These are phyloP conservation scores for Ascochyta viciae-villosae DNA, from an alignment of 2,329 filamentous ascomycete genomes.

Conservation along the genomic window DNA sequence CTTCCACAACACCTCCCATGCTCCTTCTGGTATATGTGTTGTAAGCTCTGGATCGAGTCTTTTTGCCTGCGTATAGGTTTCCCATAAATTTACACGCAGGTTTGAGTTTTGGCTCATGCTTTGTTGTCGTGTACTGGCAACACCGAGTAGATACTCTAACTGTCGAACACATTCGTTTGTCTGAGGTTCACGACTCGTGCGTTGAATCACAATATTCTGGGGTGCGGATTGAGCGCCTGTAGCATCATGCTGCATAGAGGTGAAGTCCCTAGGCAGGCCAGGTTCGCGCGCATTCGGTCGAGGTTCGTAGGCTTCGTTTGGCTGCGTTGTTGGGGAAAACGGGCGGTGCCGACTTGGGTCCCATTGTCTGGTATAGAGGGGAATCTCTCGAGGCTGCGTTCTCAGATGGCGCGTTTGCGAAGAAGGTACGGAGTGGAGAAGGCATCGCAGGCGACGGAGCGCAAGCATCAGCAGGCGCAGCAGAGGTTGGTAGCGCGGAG, in stretches of 20 bases:
- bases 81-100: constrained; percentile 35
- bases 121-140: constrained; percentile 14
- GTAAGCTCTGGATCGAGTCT: constrained; percentile 23
- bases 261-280: background rate
- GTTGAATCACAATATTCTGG: background rate
- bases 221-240: background rate
- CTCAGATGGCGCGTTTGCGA: constrained; percentile 31
- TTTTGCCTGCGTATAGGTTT: constrained; percentile 38
- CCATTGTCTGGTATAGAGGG: constrained; percentile 35
- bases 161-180: background rate
- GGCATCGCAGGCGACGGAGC: constrained; percentile 29
- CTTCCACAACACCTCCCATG: constrained; percentile 47
- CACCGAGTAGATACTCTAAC: constrained; percentile 24
- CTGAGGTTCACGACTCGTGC: background rate
- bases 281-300: constrained; percentile 1
- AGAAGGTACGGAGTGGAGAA: constrained; percentile 24
- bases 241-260: too few species aligned
- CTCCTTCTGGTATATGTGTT: constrained; percentile 29
- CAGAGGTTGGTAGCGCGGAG: background rate
- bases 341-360: constrained; percentile 33
- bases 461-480: constrained; percentile 34
- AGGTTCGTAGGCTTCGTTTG: background rate
- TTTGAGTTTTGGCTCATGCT: background rate
- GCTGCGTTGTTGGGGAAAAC: background rate
- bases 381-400: constrained; percentile 32